Percentiles rank a stretch among this genome's conserved stretches.
Evolutionary conservation across 352 stramenopile genomes (phyloP).

Genomic region (Phytophthora syringae): DNA sequence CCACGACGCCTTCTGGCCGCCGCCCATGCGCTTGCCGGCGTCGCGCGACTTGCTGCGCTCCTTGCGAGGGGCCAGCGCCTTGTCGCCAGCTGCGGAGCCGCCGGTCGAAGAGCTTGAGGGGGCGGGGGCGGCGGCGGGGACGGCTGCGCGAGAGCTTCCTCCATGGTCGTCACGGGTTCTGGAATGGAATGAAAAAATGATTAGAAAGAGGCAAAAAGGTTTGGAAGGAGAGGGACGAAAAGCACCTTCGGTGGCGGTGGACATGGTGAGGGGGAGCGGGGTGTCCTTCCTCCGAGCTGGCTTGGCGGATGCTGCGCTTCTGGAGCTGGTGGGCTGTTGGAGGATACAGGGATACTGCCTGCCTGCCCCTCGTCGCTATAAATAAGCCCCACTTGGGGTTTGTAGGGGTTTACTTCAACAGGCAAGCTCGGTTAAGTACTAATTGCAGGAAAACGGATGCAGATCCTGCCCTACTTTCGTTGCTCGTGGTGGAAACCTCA

Average conservation of each 20-base stretch:
- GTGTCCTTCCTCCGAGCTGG: slow-evolving; percentile 22
- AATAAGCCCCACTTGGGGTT: background rate
- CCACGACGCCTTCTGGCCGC: slow-evolving; percentile 88
- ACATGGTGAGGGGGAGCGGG: slow-evolving; percentile 28
- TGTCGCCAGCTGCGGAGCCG: slow-evolving; percentile 48
- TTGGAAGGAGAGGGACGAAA: background rate
- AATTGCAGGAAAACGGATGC: too few relatives aligned
- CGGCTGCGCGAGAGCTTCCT: slow-evolving; percentile 27
- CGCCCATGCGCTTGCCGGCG: slow-evolving; percentile 87
- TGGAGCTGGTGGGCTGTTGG: too few relatives aligned
- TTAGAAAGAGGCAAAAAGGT: background rate
- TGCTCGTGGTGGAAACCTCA: too few relatives aligned
- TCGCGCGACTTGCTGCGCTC: slow-evolving; percentile 89
- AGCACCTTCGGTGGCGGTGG: slow-evolving; percentile 32
- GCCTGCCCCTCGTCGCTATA: slow-evolving; percentile 2
- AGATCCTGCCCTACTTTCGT: too few relatives aligned
- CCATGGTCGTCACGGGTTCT: slow-evolving; percentile 29
- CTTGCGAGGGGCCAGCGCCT: slow-evolving; percentile 63
- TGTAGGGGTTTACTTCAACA: too few relatives aligned
- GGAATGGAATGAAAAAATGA: background rate
- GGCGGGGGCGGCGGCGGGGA: slow-evolving; percentile 1
- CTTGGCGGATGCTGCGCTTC: slow-evolving; percentile 4
- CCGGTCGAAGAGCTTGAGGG: slow-evolving; percentile 5
- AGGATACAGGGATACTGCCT: too few relatives aligned
- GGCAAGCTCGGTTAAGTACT: too few relatives aligned